Conservation (phyloP, 192 early-diverging fungal genomes). For the Backusella mclennaniae region DNA sequence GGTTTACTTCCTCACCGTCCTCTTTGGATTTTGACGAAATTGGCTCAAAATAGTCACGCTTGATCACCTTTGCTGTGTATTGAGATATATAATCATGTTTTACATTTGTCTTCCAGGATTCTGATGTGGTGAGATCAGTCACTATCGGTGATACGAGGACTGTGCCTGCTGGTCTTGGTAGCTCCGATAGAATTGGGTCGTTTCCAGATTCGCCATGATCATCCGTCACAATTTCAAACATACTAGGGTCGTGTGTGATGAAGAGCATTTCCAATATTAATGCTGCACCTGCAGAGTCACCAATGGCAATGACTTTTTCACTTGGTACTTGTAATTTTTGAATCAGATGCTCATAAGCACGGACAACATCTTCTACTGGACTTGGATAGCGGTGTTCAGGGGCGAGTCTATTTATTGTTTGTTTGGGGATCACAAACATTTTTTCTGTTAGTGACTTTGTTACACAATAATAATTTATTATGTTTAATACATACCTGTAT, state of each 20-base stretch:
- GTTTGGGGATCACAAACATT: background rate
- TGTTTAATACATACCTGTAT: slow-evolving; percentile 21
- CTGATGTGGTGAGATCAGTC: slow-evolving; percentile 34
- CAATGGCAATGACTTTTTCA: slow-evolving; percentile 31
- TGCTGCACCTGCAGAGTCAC: slow-evolving; percentile 38
- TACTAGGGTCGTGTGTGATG: slow-evolving; percentile 39
- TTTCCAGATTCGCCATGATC: slow-evolving; percentile 16
- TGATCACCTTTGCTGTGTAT: slow-evolving; percentile 41
- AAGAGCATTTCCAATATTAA: slow-evolving; percentile 37
- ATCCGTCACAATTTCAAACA: slow-evolving; percentile 38
- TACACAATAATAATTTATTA: background rate
- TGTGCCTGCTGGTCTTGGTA: slow-evolving; percentile 36
- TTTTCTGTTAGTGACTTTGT: background rate
- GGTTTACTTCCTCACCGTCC: slow-evolving; percentile 1
- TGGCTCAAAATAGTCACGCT: slow-evolving; percentile 37
- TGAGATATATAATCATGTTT: slow-evolving; percentile 38
- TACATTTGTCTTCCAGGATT: slow-evolving; percentile 34
- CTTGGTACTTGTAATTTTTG: slow-evolving; percentile 15
- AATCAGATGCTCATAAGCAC: slow-evolving; percentile 36
- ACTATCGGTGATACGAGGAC: slow-evolving; percentile 37
- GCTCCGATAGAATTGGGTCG: slow-evolving; percentile 19
- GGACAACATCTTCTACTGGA: slow-evolving; percentile 36
- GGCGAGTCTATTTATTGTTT: slow-evolving; percentile 24
- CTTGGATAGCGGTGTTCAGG: slow-evolving; percentile 38
- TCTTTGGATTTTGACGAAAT: background rate